Base-by-base conservation (phyloP, 495 filamentous ascomycete species). In the Aspergillus ellipticus region DNA sequence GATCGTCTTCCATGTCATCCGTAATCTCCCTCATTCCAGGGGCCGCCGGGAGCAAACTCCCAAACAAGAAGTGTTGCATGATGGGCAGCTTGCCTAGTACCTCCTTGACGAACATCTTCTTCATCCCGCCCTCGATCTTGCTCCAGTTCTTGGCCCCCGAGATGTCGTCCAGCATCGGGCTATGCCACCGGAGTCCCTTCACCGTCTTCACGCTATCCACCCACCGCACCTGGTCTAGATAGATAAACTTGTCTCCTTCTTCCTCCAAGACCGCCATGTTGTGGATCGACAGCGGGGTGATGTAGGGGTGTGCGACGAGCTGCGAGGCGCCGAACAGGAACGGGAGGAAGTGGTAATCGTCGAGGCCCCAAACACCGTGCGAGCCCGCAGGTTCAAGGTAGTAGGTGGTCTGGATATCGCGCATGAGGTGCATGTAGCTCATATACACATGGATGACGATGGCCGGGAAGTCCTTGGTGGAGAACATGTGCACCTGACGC, bases 21-120 rank as follows among this genome's bases (percentile, higher is more conserved):
- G 60, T 64, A 33, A 41, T 54, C 43, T 72, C 73, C 41, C 85
- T 87, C 94, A 97, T 97, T 2, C 84, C 89, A 53, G 90, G 82
- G 2, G 72, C 82, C 2, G 92, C 89, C 2, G 90, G 87, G 3
- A 99, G 74, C 37, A 98, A 73, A 42, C 79, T 81, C 15, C 95
- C 94, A 69, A 99, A 99, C 24, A 95, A 66, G 66, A 99, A 97
- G 69, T 99, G 95, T 67, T 99, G 94, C 87, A 97, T 96, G 39
- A 99, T 94, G 6, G 95, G 95, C 51, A 97, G 68, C 73, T 99
- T 99, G 21, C 87, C 83, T 42, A 99, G 73, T 0, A 99, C 92
- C 69, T 99, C 95, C 39, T 83, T 86, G 45, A 92, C 82, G 66
- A 97, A 97, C 94, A 97, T 99, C 60, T 89, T 85, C 59, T 88